Evolutionary conservation across 495 filamentous ascomycete genomes (phyloP), one percentile per base, ranked within the genome.

Genomic region (Annulohypoxylon bovei): DNA sequence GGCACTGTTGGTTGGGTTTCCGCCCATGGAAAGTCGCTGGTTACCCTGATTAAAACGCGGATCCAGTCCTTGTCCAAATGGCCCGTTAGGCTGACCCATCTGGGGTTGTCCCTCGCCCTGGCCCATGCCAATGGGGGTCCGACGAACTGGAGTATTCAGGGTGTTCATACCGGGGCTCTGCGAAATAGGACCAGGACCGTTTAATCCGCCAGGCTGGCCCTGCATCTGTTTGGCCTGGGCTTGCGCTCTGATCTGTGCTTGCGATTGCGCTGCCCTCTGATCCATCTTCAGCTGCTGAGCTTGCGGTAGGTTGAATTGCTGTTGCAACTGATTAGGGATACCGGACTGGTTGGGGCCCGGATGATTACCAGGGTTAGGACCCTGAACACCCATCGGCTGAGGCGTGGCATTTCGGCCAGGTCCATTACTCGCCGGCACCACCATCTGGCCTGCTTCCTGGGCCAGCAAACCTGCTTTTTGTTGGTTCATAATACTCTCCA

Each of bases 161-260:
- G 82, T 84, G 44, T 77, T 77, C 83, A 87, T 83, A 0, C 77
- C 81, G 6, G 85, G 85, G 59, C 83, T 86, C 60, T 85, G 85
- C 6, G 84, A 84, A 16, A 81, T 76, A 12, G 77, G 75, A 11
- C 82, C 77, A 9, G 77, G 76, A 0, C 77, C 82, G 14, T 75
- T 71, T 54, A 84, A 74, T 23, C 78, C 80, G 5, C 82, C 83
- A 6, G 81, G 82, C 65, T 86, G 85, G 0, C 82, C 82, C 62
- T 82, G 82, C 69, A 86, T 80, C 27, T 77, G 77, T 39, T 81
- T 77, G 23, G 76, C 67, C 70, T 83, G 80, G 4, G 80, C 77
- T 49, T 79, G 77, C 7, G 77, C 70, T 44, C 80, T 72, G 18
- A 80, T 78, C 70, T 82, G 77, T 16, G 74, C 77, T 33, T 81